These are phyloP conservation scores for Platanthera guangdongensis DNA, from an alignment of 106 monocot species.

Conservation along the genomic window DNA sequence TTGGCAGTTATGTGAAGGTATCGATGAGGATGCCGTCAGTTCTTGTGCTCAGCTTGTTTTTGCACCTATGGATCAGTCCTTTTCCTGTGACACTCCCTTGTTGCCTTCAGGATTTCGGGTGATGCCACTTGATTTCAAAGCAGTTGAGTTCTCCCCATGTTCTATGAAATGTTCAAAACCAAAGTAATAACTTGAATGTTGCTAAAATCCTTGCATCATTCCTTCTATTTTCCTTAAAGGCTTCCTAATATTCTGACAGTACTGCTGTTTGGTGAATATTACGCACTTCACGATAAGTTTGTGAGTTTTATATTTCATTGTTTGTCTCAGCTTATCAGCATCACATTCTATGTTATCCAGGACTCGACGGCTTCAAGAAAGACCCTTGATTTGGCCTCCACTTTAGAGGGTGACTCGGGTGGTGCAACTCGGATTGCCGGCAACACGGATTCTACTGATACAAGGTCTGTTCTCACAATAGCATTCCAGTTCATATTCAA, in stretches of 20 bases:
- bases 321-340: not conserved
- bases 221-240: not conserved
- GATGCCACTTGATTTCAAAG: conserved; percentile 74
- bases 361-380: conserved; percentile 38
- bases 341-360: conserved; percentile 22
- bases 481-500: conserved; percentile 92
- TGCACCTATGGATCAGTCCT: conserved; percentile 88
- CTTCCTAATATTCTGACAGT: not conserved
- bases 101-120: conserved; percentile 93
- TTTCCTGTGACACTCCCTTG: conserved; percentile 74
- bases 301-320: not conserved
- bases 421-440: conserved; percentile 14
- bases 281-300: not conserved
- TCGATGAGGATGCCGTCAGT: conserved; percentile 69
- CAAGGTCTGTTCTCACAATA: conserved; percentile 83
- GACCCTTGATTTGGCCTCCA: conserved; percentile 84
- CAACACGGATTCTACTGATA: conserved; percentile 21
- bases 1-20: conserved; percentile 76
- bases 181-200: not conserved
- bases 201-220: not conserved
- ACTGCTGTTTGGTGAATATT: not conserved
- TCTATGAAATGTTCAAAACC: not conserved
- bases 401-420: conserved; percentile 61
- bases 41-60: conserved; percentile 87
- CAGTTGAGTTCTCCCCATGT: conserved; percentile 23